phyloP scores from a whole-genome alignment of 179 eudicot species.

The Silene vulgaris region DNA sequence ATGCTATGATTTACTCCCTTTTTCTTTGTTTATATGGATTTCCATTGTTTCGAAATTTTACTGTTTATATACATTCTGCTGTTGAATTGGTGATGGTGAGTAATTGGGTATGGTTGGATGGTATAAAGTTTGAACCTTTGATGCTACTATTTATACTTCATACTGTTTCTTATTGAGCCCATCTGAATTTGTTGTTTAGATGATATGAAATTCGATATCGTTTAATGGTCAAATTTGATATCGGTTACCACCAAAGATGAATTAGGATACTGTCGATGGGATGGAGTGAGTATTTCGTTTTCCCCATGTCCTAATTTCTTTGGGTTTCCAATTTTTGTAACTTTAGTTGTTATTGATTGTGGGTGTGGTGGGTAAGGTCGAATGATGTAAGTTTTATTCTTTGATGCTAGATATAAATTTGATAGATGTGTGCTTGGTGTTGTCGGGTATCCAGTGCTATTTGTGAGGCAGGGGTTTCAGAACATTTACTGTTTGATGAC shows the following conservation, averaged over 20 bases:
- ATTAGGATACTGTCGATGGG: no score
- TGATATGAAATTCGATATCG: no score
- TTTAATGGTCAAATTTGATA: no score
- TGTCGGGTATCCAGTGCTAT: background rate
- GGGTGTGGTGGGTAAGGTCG: background rate
- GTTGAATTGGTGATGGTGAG: background rate
- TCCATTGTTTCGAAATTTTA: no score
- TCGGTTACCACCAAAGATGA: no score
- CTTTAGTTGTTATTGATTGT: background rate
- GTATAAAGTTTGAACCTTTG: background rate
- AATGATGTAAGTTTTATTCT: background rate
- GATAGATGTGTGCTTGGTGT: background rate
- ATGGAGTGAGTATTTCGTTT: background rate
- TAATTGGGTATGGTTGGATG: background rate
- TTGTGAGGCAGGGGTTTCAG: background rate
- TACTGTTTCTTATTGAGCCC: no score
- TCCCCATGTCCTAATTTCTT: background rate
- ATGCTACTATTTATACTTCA: background rate
- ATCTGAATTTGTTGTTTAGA: no score
- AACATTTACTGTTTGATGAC: background rate
- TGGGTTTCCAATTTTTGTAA: background rate
- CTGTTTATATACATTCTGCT: background rate
- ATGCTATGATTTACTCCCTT: no score
- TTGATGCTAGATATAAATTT: background rate
- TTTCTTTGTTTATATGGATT: no score